These are phyloP conservation scores for Pleurotus ostreatus DNA, from an alignment of 768 basidiomycete species.

Conservation along the genomic window DNA sequence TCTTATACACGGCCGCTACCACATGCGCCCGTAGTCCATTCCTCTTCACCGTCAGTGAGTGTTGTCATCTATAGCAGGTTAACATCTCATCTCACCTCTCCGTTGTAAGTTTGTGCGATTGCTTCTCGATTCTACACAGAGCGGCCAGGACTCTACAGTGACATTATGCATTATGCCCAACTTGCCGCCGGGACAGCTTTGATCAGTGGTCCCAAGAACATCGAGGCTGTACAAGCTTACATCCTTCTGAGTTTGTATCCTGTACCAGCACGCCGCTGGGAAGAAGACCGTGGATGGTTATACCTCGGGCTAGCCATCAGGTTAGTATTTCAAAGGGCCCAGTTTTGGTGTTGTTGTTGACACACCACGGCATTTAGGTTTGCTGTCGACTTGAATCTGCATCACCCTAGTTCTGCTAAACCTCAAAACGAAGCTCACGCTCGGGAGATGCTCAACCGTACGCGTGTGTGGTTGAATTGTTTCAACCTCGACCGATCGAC, in stretches of 20 bases:
- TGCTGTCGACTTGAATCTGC: constrained; percentile 87
- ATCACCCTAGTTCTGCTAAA: constrained; percentile 68
- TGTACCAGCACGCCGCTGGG: constrained; percentile 74
- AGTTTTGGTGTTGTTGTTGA: constrained; percentile 2
- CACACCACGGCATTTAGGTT: constrained; percentile 42
- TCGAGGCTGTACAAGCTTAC: constrained; percentile 85
- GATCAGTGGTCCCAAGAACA: constrained; percentile 71
- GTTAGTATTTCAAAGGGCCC: constrained; percentile 30
- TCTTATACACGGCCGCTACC: constrained; percentile 78
- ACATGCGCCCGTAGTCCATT: constrained; percentile 86
- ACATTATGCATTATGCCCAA: constrained; percentile 72
- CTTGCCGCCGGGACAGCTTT: constrained; percentile 74
- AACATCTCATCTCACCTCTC: too few species aligned
- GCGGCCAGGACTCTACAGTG: constrained; percentile 64
- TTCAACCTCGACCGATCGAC: constrained; percentile 90
- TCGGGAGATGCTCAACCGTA: constrained; percentile 85
- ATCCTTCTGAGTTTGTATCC: constrained; percentile 75
- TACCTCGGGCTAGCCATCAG: constrained; percentile 87
- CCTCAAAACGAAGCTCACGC: constrained; percentile 78
- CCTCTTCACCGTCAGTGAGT: constrained; percentile 86
- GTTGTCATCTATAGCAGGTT: not conserved
- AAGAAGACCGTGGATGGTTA: constrained; percentile 87
- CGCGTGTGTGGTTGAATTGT: constrained; percentile 87
- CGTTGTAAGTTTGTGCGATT: constrained; percentile 73
- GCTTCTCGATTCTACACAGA: constrained; percentile 78